phyloP scores from a whole-genome alignment of 2,329 filamentous ascomycete genomes.

The Arthrobotrys pseudoclavata region DNA sequence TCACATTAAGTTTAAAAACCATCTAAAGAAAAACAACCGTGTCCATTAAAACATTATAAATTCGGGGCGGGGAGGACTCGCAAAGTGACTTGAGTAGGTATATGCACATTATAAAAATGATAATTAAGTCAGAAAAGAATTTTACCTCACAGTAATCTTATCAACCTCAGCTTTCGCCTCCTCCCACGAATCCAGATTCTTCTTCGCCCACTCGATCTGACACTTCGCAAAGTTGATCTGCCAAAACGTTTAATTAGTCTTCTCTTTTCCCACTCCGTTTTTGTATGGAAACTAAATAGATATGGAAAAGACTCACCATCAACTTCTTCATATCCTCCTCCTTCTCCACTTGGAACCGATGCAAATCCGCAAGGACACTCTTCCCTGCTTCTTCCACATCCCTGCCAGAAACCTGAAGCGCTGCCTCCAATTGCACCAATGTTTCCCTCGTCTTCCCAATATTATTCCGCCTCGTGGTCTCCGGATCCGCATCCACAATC shows the following conservation, averaged over 20 bases:
- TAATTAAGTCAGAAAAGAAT: neutral
- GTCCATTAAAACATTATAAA: neutral
- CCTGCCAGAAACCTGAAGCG: conserved; percentile 85
- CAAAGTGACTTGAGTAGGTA: neutral
- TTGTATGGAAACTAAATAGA: conserved; percentile 25
- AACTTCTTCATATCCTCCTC: conserved; percentile 93
- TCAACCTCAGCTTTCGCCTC: conserved; percentile 88
- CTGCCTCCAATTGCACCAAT: conserved; percentile 85
- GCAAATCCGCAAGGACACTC: conserved; percentile 88
- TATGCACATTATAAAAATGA: conserved; percentile 31
- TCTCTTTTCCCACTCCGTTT: neutral
- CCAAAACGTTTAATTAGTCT: neutral
- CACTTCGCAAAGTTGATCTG: conserved; percentile 92
- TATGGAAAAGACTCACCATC: conserved; percentile 78
- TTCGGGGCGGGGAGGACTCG: neutral
- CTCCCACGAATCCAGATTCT: conserved; percentile 91
- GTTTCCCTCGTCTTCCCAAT: conserved; percentile 96
- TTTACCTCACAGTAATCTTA: conserved; percentile 77
- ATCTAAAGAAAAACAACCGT: too few species aligned
- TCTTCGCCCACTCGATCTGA: conserved; percentile 93
- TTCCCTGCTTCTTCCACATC: conserved; percentile 94
- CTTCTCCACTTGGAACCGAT: conserved; percentile 93
- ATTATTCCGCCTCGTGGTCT: conserved; percentile 88
- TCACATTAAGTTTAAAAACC: too few species aligned
- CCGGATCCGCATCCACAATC: conserved; percentile 94